Evolutionary conservation across 2,329 filamentous ascomycete genomes (phyloP), one percentile per base, ranked within the genome.

Genomic region (Calonectria pseudoreteaudii): DNA sequence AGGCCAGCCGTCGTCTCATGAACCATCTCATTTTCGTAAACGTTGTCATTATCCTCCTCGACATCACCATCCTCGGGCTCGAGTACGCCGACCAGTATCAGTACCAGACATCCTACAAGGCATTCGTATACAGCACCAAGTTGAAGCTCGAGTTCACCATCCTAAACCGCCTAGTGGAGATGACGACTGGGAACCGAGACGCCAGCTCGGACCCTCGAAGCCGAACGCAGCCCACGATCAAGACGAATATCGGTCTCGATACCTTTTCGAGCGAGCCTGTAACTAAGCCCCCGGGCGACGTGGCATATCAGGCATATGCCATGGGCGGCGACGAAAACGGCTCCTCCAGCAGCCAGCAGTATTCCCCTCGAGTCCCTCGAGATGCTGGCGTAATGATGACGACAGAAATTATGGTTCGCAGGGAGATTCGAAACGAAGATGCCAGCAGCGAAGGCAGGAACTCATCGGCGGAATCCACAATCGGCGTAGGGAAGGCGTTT

Each of bases 21-120:
- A 80, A 81, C 73, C 86, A 88, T 74, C 82, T 89, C 6, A 82
- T 89, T 31, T 84, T 83, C 31, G 85, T 88, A 69, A 89, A 89
- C 73, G 77, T 86, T 1, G 68, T 86, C n/a, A 86, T 89, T 52
- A 84, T 89, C 30, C 69, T 85, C 3, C 84, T 89, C 75, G 87
- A 89, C 75, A 73, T 88, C 11, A 80, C 84, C n/a, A 82, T 86
- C 18, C 76, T 86, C 2, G 82, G 75, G 3, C 82, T 86, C 38
- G 82, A 86, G 70, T 86, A 82, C 75, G 79, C 83, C 52, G 71
- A 84, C 34, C 79, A 83, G 6, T 85, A 84, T 74, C 77, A 83
- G 38, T 68, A 85, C 23, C 84, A 86, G 71, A 84, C 83, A 0
- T 79, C 83, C 8, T 86, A 83, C 78, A 85, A 86, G 71, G 80